Conservation (phyloP, 2,329 filamentous ascomycete species). For the Microcyclosporella mali region DNA sequence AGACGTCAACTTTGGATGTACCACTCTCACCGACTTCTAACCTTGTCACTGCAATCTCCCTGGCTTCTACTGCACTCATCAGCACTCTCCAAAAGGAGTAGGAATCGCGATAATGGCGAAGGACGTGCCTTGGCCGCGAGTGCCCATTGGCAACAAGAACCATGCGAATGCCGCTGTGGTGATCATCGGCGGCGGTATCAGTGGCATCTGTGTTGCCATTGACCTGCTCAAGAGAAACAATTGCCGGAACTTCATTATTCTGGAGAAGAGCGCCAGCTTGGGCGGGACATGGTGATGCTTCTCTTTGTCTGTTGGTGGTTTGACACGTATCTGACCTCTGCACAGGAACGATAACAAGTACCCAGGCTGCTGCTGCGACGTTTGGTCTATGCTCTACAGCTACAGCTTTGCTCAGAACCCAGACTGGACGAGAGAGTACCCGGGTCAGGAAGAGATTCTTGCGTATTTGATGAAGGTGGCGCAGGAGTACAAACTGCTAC, state of each 20-base stretch:
- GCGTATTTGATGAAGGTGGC: slow-evolving; percentile 51
- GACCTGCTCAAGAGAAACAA: slow-evolving; percentile 49
- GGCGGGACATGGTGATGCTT: slow-evolving; percentile 46
- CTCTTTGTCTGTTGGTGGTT: neutral
- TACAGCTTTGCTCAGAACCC: slow-evolving; percentile 57
- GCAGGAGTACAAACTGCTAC: slow-evolving; percentile 49
- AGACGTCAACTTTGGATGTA: too few relatives aligned
- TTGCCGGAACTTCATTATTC: slow-evolving; percentile 51
- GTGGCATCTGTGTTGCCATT: slow-evolving; percentile 52
- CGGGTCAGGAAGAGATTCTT: slow-evolving; percentile 55
- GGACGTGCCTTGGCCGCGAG: slow-evolving; percentile 41
- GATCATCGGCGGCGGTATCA: slow-evolving; percentile 47
- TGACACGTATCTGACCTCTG: neutral
- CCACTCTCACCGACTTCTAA: too few relatives aligned
- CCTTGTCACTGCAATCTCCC: too few relatives aligned
- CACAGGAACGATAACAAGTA: slow-evolving; percentile 47
- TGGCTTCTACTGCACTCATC: too few relatives aligned
- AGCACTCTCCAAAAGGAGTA: too few relatives aligned
- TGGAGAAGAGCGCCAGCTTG: slow-evolving; percentile 50
- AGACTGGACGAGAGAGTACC: slow-evolving; percentile 53
- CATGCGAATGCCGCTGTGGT: slow-evolving; percentile 50
- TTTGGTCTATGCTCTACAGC: slow-evolving; percentile 52
- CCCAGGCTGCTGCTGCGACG: slow-evolving; percentile 40
- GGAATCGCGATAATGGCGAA: slow-evolving; percentile 31
- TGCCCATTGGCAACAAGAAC: slow-evolving; percentile 44